Base-by-base conservation (phyloP, 1,284 basidiomycete genomes). In the Heterobasidion occidentale region DNA sequence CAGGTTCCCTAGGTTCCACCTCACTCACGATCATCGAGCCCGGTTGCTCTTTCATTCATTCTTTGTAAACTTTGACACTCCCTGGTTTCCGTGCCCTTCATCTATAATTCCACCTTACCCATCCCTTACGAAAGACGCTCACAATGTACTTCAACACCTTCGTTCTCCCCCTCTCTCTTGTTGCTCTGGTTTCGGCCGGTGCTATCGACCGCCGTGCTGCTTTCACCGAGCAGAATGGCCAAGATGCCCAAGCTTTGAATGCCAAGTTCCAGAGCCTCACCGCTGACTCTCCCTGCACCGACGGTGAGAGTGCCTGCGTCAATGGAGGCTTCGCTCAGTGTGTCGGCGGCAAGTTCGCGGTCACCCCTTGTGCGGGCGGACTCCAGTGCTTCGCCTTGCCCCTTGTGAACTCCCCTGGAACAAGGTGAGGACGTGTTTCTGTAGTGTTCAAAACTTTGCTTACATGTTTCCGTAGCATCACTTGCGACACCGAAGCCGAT, bases 301-400 rank as follows among this genome's bases (percentile, higher is more conserved):
- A 63, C 33, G 74, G 74, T 15, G 69, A 76, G 47, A 62, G 74
- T 51, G 78, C 78, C 9, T 83, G 80, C 62, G 65, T 80, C 14
- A 64, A 69, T 60, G 62, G 65, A 44, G 60, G 71, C 46, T 77
- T 82, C 56, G 79, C 80, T 0, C 78, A 78, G 55, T 83, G 81
- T 63, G 75, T 77, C 33, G 65, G 62, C 36, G 78, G 77, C 58
- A 72, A 72, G 58, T 81, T 80, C 60, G 70, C 76, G 48, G 52
- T 72, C 50, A 67, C 71, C 49, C 59, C 69, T 20, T 83, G 81
- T 59, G 70, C 64, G 19, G 33, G 67, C 20, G 74, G 75, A 36
- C 70, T 73, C 46, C 65, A 71, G 76, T 81, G 65, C 65, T 77
- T 67, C 46, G 81, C 80, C 1, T 69, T 84, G 50, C 83, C 82